A percentile compares a stretch with the other conserved stretches of the same genome.
Conservation (phyloP, 2,329 filamentous ascomycete species). For the Cladophialophora immunda region DNA sequence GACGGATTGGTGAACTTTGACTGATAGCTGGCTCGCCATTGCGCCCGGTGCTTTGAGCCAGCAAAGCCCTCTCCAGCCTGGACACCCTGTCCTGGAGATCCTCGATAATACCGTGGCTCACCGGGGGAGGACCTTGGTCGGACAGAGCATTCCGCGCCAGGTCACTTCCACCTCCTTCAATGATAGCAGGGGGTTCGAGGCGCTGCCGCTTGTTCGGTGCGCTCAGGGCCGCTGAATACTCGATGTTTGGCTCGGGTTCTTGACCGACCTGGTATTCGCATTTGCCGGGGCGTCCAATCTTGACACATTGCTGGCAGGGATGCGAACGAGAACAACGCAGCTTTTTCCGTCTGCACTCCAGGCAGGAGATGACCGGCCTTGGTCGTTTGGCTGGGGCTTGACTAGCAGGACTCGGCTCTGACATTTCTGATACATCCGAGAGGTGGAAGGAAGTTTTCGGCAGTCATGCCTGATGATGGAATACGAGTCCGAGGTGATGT, state of each 20-base stretch:
- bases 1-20: background rate
- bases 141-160: background rate
- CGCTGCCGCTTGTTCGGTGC: constrained; percentile 29
- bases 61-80: constrained; percentile 32
- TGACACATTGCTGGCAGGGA: constrained; percentile 61
- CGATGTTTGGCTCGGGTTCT: constrained; percentile 30
- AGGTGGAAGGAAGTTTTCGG: background rate
- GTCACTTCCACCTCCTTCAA: constrained; percentile 3
- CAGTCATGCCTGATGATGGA: constrained; percentile 10
- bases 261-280: constrained; percentile 39
- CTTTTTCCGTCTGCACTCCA: constrained; percentile 58
- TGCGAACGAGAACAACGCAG: constrained; percentile 64
- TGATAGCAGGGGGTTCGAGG: background rate
- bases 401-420: constrained; percentile 1
- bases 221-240: constrained; percentile 2
- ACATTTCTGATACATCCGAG: constrained; percentile 11
- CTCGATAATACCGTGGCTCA: constrained; percentile 26
- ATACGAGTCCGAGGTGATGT: background rate
- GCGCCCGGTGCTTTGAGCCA: constrained; percentile 18
- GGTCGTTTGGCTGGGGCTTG: constrained; percentile 31
- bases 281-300: constrained; percentile 38
- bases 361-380: constrained; percentile 48
- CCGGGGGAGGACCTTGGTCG: background rate
- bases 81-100: constrained; percentile 35
- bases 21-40: background rate